phyloP scores from a whole-genome alignment of 2,329 filamentous ascomycete species.

The Alternaria longipes region DNA sequence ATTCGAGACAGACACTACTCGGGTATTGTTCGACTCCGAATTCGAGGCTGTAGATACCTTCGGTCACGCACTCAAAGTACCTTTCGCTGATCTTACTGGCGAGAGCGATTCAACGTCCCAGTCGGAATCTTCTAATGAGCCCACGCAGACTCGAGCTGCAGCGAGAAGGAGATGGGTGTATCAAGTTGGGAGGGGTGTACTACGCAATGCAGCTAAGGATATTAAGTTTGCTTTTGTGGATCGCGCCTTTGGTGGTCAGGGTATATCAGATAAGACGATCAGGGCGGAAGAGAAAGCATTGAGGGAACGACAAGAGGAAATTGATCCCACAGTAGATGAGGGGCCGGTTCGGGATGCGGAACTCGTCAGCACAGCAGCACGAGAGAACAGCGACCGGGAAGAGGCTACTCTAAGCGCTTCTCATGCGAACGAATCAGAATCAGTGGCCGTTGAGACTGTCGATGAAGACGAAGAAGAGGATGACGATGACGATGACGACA shows the following conservation, averaged over 20 bases:
- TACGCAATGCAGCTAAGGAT: constrained; percentile 65
- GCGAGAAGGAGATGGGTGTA: constrained; percentile 66
- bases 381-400: constrained; percentile 20
- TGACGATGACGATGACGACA: constrained; percentile 35
- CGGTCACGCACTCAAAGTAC: constrained; percentile 61
- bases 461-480: constrained; percentile 39
- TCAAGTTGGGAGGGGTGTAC: constrained; percentile 66
- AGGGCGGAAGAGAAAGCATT: constrained; percentile 54
- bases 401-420: constrained; percentile 10
- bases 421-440: constrained; percentile 7
- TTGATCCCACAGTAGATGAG: constrained; percentile 58
- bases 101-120: constrained; percentile 44
- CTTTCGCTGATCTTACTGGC: constrained; percentile 61
- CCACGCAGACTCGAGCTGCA: constrained; percentile 55
- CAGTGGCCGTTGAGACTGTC: background rate
- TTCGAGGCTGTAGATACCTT: constrained; percentile 66
- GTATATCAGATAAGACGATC: constrained; percentile 53
- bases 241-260: constrained; percentile 69
- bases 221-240: constrained; percentile 67
- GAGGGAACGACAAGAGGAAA: constrained; percentile 55
- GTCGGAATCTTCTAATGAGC: constrained; percentile 25
- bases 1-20: constrained; percentile 65
- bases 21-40: constrained; percentile 63
- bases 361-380: constrained; percentile 29
- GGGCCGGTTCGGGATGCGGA: constrained; percentile 51